Conservation (phyloP, 768 basidiomycete genomes). For the Rhodotorula kratochvilovae region DNA sequence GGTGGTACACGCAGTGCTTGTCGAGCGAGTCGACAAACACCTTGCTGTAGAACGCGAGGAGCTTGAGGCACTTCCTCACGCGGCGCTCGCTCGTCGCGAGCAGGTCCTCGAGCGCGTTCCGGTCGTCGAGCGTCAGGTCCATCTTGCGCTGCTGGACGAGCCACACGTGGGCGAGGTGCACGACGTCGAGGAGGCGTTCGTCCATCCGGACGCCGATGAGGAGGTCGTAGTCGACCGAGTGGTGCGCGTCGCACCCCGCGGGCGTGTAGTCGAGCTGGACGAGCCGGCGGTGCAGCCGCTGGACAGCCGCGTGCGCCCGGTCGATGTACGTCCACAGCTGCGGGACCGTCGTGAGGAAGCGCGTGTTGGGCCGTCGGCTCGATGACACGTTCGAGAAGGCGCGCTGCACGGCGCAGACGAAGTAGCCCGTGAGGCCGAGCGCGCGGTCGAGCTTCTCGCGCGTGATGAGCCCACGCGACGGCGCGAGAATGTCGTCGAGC, state of each 20-base stretch:
- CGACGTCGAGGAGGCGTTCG: slow-evolving; percentile 32
- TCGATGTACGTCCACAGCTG: slow-evolving; percentile 29
- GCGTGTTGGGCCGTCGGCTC: not conserved
- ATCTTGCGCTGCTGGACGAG: slow-evolving; percentile 6
- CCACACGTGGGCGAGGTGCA: slow-evolving; percentile 32
- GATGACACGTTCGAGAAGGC: slow-evolving; percentile 16
- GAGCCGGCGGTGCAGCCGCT: slow-evolving; percentile 13
- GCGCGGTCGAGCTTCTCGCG: slow-evolving; percentile 21
- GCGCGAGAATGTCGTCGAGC: slow-evolving; percentile 23
- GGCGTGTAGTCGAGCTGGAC: slow-evolving; percentile 15
- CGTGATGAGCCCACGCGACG: slow-evolving; percentile 2
- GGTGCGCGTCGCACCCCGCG: slow-evolving; percentile 4
- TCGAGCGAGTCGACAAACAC: slow-evolving; percentile 34
- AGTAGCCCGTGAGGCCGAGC: slow-evolving; percentile 27
- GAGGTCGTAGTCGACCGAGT: slow-evolving; percentile 30
- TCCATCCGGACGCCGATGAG: slow-evolving; percentile 35
- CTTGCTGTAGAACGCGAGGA: slow-evolving; percentile 36
- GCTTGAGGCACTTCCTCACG: slow-evolving; percentile 31
- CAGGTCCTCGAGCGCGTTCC: slow-evolving; percentile 2
- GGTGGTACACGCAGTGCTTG: slow-evolving; percentile 38
- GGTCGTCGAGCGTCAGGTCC: slow-evolving; percentile 12
- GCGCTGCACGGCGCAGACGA: slow-evolving; percentile 34
- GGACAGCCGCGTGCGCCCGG: slow-evolving; percentile 22
- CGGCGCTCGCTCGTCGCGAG: slow-evolving; percentile 22
- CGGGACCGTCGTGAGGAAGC: slow-evolving; percentile 7